Evolutionary conservation across 768 basidiomycete species (phyloP), one percentile per base, ranked within the genome.

Genomic region (Suillus brevipes): DNA sequence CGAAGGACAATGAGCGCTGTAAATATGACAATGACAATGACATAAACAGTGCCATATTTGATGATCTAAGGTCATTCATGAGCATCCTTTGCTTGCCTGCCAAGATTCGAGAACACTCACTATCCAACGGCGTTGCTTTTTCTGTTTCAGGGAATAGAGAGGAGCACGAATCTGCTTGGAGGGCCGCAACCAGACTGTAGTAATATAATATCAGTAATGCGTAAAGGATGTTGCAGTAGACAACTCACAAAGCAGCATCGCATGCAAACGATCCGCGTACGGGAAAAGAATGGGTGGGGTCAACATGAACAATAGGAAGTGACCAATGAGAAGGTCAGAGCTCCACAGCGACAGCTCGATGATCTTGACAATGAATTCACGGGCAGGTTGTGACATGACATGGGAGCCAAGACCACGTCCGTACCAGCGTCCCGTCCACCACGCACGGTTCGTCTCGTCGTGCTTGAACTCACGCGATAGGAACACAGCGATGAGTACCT

Each of bases 371-470:
- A 98, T 80, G 71, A 94, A 98, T 82, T 99, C 97, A 74, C 97
- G 91, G 36, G 92, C 94, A 60, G 97, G 97, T 75, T 99, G 97
- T n/a, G 94, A 95, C 88, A 97, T 92, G 50, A 90, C 95, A 75
- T 94, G 90, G 6, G 86, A 73, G 50, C 97, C 96, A 31, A 99
- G 85, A 5, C 95, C 95, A 60, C 95, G 89, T 50, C 96, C 96
- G 76, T 95, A 97, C 97, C 97, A 98, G 74, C 89, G 84, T 56
- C 95, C 96, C 38, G 96, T 97, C 97, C 97, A 99, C 97, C 97
- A 99, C 8, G 96, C 96, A 34, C 94, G 85, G 80, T 99, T 99
- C 42, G 94, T 96, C 79, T 99, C 96, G 75, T 99, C 97, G 75
- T 99, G 95, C 81, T 99, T 99, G 86, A 97, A 97, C 78, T 99